Percentiles rank a stretch among this genome's conserved stretches.
Conservation (phyloP, 169 alveolate genomes). For the Plasmodium falciparum region DNA sequence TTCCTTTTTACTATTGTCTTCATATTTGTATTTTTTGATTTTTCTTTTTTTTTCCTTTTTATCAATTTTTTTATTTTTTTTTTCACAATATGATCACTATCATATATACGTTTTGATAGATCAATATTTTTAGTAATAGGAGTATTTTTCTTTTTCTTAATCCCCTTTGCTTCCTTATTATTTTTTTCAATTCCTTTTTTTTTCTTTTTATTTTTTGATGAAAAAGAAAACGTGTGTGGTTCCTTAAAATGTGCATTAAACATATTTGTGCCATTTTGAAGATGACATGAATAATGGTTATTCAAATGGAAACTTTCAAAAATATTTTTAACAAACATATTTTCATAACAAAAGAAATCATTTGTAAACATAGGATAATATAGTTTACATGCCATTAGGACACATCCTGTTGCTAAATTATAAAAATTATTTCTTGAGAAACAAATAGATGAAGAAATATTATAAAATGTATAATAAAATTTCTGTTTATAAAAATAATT, state of each 20-base stretch:
- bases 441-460: not conserved
- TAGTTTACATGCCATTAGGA: slow-evolving; percentile 36
- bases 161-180: not conserved
- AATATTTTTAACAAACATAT: slow-evolving; percentile 18
- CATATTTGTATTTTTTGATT: not conserved
- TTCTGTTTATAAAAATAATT: slow-evolving; percentile 66
- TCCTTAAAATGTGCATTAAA: slow-evolving; percentile 13
- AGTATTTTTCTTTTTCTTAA: not conserved
- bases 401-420: slow-evolving; percentile 54
- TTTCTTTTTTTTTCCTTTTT: not conserved
- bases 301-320: slow-evolving; percentile 32
- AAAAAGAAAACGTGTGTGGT: not conserved
- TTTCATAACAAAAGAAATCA: slow-evolving; percentile 39
- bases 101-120: too few relatives aligned
- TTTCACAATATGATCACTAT: not conserved
- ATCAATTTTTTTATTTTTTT: slow-evolving; percentile 1
- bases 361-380: slow-evolving; percentile 42
- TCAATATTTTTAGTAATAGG: not conserved
- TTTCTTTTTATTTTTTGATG: slow-evolving; percentile 3
- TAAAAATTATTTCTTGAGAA: slow-evolving; percentile 14
- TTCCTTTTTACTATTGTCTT: not conserved
- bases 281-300: slow-evolving; percentile 59
- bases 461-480: slow-evolving; percentile 41
- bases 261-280: slow-evolving; percentile 9
- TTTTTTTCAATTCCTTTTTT: not conserved